Evolutionary conservation across 306 rosid species (phyloP), one percentile per base, ranked within the genome.

Genomic region (Urtica urens): DNA sequence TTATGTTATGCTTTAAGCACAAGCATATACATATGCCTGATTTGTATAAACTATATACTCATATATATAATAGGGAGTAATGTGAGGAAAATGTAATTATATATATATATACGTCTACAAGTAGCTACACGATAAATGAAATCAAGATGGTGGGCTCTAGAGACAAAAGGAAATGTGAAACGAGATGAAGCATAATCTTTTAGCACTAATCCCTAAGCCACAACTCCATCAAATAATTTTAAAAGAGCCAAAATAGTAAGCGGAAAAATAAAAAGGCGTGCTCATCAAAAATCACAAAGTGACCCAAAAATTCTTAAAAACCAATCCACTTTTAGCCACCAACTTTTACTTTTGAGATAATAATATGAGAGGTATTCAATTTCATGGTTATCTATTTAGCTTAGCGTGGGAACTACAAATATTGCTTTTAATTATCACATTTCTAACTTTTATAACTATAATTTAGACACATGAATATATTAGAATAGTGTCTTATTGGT

Each of bases 201-300:
- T 25, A 53, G 39, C 43, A 41, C 35, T 46, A 63, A 63, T 47
- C 57, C 57, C n/a, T 16, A 46, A 19, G 35, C 13, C 27, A 12
- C 51, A 19, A 10, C 3, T 2, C 3, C 33, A 1, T n/a, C n/a
- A 35, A 35, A 47, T 17, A 29, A 13, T 40, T 22, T 6, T 34
- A 55, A 47, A 39, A 49, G 25, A 16, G 54, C 16, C 25, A 29
- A 49, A 16, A 34, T 11, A 18, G 11, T 12, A 15, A 12, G 1
- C n/a, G 10, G 19, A 40, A 40, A 20, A 44, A 46, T 26, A 27
- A 9, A 8, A 46, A 46, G 52, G 52, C 52, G 34, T 46, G 35
- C 10, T 46, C 51, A 20, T 7, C n/a, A 35, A 35, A 35, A 35
- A 35, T 3, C 11, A 35, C 11, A 35, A 9, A 9, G 40, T 35